Conservation (phyloP, 2,329 filamentous ascomycete genomes). For the Aspergillus pseudonomiae region DNA sequence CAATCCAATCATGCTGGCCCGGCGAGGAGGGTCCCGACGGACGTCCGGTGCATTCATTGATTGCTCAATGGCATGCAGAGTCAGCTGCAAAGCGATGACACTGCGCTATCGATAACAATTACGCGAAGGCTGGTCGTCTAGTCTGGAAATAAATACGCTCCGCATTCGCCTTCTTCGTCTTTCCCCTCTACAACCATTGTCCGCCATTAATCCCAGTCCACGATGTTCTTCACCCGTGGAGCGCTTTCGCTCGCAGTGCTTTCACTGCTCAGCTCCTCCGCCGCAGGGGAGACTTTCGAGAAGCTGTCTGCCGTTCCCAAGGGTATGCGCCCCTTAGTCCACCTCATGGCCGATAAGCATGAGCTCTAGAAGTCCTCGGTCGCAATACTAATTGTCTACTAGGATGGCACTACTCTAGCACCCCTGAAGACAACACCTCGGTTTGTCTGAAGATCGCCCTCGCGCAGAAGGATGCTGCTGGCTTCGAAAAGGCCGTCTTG, state of each 20-base stretch:
- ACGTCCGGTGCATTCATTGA: constrained; percentile 6
- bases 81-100: background rate
- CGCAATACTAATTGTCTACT: background rate
- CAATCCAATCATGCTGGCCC: constrained; percentile 9
- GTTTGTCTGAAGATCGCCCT: constrained; percentile 41
- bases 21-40: background rate
- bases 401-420: constrained; percentile 38
- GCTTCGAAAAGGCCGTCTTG: constrained; percentile 51
- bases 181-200: background rate
- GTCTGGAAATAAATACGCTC: background rate
- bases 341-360: background rate
- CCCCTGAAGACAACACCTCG: constrained; percentile 28
- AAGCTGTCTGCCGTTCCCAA: constrained; percentile 37
- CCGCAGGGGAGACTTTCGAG: constrained; percentile 38
- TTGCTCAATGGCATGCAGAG: background rate
- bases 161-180: background rate
- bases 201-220: constrained; percentile 9
- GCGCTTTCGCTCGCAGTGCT: constrained; percentile 34
- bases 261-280: constrained; percentile 32
- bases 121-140: background rate
- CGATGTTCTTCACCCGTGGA: constrained; percentile 33
- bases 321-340: constrained; percentile 25
- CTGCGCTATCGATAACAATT: background rate
- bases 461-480: constrained; percentile 36
- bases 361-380: background rate